Base-by-base conservation (phyloP, 2,329 filamentous ascomycete species). In the Harringtonia lauricola region DNA sequence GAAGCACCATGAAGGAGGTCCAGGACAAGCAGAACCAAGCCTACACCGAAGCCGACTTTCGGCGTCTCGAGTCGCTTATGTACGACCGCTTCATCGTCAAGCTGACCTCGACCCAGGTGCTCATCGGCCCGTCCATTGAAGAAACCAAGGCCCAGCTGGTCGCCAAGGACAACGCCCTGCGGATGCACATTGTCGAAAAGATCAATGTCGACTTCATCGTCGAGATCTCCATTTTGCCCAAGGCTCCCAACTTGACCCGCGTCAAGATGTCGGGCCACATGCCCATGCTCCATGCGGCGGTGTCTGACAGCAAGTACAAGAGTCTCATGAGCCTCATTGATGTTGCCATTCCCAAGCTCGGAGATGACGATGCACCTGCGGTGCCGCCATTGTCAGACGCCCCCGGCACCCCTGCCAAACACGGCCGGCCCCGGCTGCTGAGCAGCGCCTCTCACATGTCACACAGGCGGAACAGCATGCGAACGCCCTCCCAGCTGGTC, bases 201-300 rank as follows among this genome's bases (percentile, higher is more conserved):
- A 98, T 98, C 67, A 98, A 95, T 53, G 85, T 99, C 54, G 86
- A 96, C 59, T 96, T 99, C 59, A 80, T 88, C 12, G 79, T 99
- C n/a, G 89, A 95, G 59, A 83, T 85, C 18, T 98, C 89, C 8
- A 99, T 99, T 52, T 69, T 98, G n/a, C 92, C 92, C 1, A 95
- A 95, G 58, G 87, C 87, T 1, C 84, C 90, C 0, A 94, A 95
- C 50, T 68, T 99, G 39, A 94, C 92, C 14, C 92, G 92, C 55
- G 81, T 95, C 52, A 83, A 86, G 48, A 79, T 99, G 29, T 94
- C 88, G 1, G 92, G 92, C 2, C 87, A 94, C 54, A 70, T 99
- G 42, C 92, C 94, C 1, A 81, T 96, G 42, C 71, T 99, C 1
- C 90, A 96, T 59, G 92, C 86, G 12, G 86, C 85, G 0, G 81